phyloP scores from a whole-genome alignment of 176 grass and related monocot species.

The Paspalum notatum region DNA sequence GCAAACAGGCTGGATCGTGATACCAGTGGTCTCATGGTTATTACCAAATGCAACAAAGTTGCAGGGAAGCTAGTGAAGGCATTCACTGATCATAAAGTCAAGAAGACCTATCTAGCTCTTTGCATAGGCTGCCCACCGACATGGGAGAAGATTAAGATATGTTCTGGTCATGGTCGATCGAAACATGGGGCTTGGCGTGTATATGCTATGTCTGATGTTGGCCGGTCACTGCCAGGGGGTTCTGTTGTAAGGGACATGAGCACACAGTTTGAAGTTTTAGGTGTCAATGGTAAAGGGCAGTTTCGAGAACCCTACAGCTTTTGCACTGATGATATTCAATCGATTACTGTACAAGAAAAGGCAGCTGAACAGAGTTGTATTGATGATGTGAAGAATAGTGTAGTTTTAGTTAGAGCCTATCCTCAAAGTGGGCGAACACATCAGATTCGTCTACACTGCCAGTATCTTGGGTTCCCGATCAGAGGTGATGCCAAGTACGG shows the following conservation, averaged over 20 bases:
- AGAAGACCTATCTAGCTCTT: constrained; percentile 88
- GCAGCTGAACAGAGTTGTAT: constrained; percentile 24
- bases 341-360: constrained; percentile 59
- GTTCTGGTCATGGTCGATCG: constrained; percentile 83
- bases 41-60: constrained; percentile 86
- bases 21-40: constrained; percentile 95
- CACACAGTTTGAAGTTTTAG: constrained; percentile 73
- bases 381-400: constrained; percentile 29
- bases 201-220: constrained; percentile 66
- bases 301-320: constrained; percentile 53
- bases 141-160: constrained; percentile 67
- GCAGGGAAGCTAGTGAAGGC: constrained; percentile 79
- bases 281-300: constrained; percentile 49
- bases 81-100: constrained; percentile 80
- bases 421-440: constrained; percentile 90
- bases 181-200: constrained; percentile 87
- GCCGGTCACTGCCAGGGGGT: constrained; percentile 63
- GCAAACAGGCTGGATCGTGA: constrained; percentile 88
- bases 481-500: constrained; percentile 93
- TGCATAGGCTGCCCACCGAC: constrained; percentile 52
- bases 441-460: constrained; percentile 90
- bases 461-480: constrained; percentile 81
- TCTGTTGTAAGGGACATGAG: constrained; percentile 78
- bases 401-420: constrained; percentile 82
- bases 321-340: constrained; percentile 37